Conservation (phyloP, 129 eudicot genomes). For the Pulicaria dysenterica region DNA sequence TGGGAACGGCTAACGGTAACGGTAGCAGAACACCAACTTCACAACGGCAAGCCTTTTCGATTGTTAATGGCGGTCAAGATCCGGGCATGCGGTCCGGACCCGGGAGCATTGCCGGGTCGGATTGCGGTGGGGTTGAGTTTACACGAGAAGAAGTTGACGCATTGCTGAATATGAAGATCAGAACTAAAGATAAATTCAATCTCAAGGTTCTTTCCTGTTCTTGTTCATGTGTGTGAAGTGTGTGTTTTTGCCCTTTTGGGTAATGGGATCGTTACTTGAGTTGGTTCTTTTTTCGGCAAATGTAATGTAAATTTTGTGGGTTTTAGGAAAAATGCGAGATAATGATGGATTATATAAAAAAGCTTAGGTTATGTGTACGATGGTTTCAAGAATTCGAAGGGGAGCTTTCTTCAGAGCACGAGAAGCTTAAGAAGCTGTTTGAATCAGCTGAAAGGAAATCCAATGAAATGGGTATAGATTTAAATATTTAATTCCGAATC, state of each 20-base stretch:
- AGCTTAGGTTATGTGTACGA: conserved; percentile 72
- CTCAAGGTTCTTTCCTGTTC: conserved; percentile 49
- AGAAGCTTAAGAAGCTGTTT: conserved; percentile 55
- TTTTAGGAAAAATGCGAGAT: conserved; percentile 82
- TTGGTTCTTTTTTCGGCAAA: neutral
- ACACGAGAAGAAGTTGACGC: conserved; percentile 79
- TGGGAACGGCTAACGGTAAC: conserved; percentile 58
- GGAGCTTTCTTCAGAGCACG: conserved; percentile 57
- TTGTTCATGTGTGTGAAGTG: neutral
- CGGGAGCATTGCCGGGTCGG: conserved; percentile 65
- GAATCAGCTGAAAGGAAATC: conserved; percentile 77
- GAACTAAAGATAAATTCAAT: conserved; percentile 70
- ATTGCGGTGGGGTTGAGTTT: conserved; percentile 58
- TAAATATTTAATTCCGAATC: neutral
- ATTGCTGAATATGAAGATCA: conserved; percentile 80
- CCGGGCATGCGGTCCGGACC: conserved; percentile 57
- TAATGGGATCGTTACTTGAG: neutral
- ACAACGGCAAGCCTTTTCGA: conserved; percentile 61
- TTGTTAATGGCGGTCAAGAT: conserved; percentile 82
- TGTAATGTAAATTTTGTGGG: neutral
- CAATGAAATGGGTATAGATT: conserved; percentile 67
- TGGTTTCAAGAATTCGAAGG: conserved; percentile 84
- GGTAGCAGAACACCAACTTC: conserved; percentile 46
- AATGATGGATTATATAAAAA: conserved; percentile 72
- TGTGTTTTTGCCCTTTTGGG: neutral